A percentile compares a stretch with the other conserved stretches of the same genome.
Conservation (phyloP, 352 stramenopile species). For the Phytophthora sp. region DNA sequence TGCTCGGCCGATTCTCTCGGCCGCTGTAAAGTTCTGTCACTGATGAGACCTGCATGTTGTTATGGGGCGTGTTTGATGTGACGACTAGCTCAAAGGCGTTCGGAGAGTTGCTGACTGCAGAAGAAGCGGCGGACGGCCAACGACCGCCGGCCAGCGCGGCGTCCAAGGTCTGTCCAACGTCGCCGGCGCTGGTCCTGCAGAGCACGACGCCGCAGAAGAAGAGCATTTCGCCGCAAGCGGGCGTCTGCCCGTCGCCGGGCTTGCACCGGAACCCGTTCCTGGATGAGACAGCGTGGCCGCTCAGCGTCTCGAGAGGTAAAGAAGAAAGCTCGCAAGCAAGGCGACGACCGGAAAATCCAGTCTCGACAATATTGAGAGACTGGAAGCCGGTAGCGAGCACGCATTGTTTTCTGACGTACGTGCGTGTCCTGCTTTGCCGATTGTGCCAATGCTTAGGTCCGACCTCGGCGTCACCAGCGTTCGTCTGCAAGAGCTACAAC, state of each 20-base stretch:
- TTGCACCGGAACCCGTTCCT: slow-evolving; percentile 34
- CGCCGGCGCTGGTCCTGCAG: slow-evolving; percentile 21
- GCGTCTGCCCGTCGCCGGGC: slow-evolving; percentile 22
- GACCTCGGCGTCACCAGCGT: slow-evolving; percentile 28
- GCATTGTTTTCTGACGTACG: slow-evolving; percentile 20
- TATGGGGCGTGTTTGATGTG: background rate
- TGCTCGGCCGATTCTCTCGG: background rate
- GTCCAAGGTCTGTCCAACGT: slow-evolving; percentile 35
- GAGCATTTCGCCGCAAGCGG: slow-evolving; percentile 40
- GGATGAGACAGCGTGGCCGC: slow-evolving; percentile 23
- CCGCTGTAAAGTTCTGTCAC: background rate
- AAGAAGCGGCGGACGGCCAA: slow-evolving; percentile 24
- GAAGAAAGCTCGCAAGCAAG: slow-evolving; percentile 1
- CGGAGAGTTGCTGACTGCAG: slow-evolving; percentile 37
- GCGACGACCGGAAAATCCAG: slow-evolving; percentile 31
- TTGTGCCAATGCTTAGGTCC: slow-evolving; percentile 28
- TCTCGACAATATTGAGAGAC: background rate
- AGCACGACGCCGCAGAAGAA: slow-evolving; percentile 28
- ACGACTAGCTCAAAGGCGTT: slow-evolving; percentile 40
- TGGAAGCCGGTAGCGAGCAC: slow-evolving; percentile 4
- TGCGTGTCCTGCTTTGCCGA: slow-evolving; percentile 14
- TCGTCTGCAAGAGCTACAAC: slow-evolving; percentile 29
- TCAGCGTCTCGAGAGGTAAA: slow-evolving; percentile 31
- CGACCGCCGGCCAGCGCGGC: background rate
- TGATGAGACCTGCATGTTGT: slow-evolving; percentile 12